Percentiles rank a stretch among this genome's conserved stretches.
These are phyloP conservation scores for Backusella morwellensis DNA, from an alignment of 192 early-diverging fungal species.

Conservation along the genomic window DNA sequence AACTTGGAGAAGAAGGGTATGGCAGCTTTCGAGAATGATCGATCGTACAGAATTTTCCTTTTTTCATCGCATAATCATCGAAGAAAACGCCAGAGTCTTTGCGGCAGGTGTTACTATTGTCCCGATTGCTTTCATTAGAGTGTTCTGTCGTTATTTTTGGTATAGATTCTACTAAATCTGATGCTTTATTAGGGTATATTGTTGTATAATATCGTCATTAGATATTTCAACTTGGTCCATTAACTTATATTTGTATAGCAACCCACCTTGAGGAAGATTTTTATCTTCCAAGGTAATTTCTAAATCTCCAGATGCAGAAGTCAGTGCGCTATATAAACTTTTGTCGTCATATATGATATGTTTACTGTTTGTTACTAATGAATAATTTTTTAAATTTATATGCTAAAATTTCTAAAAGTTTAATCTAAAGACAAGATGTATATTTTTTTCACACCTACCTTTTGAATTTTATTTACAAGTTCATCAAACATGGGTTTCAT, in stretches of 20 bases:
- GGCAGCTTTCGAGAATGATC: background rate
- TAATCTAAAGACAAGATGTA: background rate
- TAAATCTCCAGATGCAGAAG: background rate
- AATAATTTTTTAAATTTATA: background rate
- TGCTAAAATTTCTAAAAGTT: background rate
- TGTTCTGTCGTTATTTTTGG: constrained; percentile 14
- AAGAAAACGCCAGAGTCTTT: constrained; percentile 16
- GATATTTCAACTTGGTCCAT: too few relatives aligned
- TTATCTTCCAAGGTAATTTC: background rate
- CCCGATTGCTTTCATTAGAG: background rate
- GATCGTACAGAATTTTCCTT: background rate
- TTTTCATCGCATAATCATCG: background rate
- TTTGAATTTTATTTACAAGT: background rate
- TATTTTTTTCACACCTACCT: background rate
- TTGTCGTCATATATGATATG: background rate
- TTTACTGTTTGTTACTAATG: background rate
- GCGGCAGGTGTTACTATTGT: background rate
- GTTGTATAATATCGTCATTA: too few relatives aligned
- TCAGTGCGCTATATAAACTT: background rate
- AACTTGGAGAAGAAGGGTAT: background rate
- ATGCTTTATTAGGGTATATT: background rate
- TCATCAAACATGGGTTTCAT: background rate
- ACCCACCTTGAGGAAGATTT: background rate
- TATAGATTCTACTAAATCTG: constrained; percentile 17
- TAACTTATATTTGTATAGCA: background rate